Conservation (phyloP, 192 early-diverging fungal species). For the Spizellomyces punctatus region DNA sequence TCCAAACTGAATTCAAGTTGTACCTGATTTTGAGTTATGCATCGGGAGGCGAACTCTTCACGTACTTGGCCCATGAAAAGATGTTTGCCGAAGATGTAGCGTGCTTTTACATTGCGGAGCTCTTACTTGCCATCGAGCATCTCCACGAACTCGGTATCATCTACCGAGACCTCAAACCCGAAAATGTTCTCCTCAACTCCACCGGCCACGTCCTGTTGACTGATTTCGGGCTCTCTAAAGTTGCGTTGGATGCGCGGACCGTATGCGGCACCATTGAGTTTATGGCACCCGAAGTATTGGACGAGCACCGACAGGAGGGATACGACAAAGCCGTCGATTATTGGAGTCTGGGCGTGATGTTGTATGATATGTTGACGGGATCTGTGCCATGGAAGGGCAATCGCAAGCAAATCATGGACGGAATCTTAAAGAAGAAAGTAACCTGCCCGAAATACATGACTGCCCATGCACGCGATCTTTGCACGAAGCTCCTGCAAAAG, state of each 20-base stretch:
- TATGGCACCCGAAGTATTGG: slow-evolving; percentile 65
- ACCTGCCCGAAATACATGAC: slow-evolving; percentile 80
- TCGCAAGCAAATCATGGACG: slow-evolving; percentile 81
- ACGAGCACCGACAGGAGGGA: slow-evolving; percentile 15
- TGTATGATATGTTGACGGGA: slow-evolving; percentile 92
- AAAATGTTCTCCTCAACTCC: slow-evolving; percentile 62
- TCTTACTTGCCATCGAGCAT: slow-evolving; percentile 84
- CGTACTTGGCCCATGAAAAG: slow-evolving; percentile 65
- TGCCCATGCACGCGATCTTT: slow-evolving; percentile 74
- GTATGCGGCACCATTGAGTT: slow-evolving; percentile 82
- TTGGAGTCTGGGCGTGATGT: slow-evolving; percentile 88
- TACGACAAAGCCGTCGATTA: slow-evolving; percentile 76
- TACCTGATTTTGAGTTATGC: slow-evolving; percentile 89
- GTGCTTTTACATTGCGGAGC: slow-evolving; percentile 86
- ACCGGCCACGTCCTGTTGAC: slow-evolving; percentile 86
- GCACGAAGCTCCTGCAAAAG: slow-evolving; percentile 62
- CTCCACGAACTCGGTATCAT: slow-evolving; percentile 88
- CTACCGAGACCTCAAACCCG: slow-evolving; percentile 68
- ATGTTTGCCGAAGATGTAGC: slow-evolving; percentile 78
- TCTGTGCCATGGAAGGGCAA: slow-evolving; percentile 74
- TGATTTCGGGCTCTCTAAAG: slow-evolving; percentile 95
- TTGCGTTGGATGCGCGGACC: slow-evolving; percentile 54
- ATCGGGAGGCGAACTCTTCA: slow-evolving; percentile 89
- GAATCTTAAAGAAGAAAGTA: slow-evolving; percentile 81
- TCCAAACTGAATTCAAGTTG: slow-evolving; percentile 84